Conservation (phyloP, 2,329 filamentous ascomycete species). For the Fusarium nelsonii region DNA sequence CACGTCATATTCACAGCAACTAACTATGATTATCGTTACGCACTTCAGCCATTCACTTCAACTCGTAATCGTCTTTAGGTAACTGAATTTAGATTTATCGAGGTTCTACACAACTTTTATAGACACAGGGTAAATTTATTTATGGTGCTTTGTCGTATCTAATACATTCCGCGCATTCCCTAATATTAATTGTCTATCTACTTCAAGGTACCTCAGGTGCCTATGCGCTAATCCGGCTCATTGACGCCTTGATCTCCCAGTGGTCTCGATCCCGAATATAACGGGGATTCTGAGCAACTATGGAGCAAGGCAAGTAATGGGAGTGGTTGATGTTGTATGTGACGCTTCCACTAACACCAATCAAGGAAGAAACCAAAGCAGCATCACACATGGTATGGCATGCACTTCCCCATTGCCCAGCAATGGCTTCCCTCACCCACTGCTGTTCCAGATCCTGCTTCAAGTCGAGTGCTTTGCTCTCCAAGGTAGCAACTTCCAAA, state of each 20-base stretch:
- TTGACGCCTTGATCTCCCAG: neutral
- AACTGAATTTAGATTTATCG: too few relatives aligned
- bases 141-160: too few relatives aligned
- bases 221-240: neutral
- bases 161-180: too few relatives aligned
- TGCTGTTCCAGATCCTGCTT: neutral
- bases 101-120: too few relatives aligned
- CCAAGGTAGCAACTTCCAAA: neutral
- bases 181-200: too few relatives aligned
- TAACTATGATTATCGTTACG: too few relatives aligned
- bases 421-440: neutral
- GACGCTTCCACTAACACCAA: neutral
- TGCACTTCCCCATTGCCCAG: neutral
- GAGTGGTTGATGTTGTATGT: neutral
- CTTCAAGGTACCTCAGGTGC: too few relatives aligned
- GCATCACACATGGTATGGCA: neutral
- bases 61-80: too few relatives aligned
- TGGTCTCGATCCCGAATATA: neutral
- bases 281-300: neutral
- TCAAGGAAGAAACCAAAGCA: neutral
- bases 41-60: too few relatives aligned
- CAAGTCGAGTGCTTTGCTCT: neutral
- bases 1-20: too few relatives aligned
- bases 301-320: neutral
- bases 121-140: too few relatives aligned